These are phyloP conservation scores for Terfezia claveryi DNA, from an alignment of 495 filamentous ascomycete species.

Conservation along the genomic window DNA sequence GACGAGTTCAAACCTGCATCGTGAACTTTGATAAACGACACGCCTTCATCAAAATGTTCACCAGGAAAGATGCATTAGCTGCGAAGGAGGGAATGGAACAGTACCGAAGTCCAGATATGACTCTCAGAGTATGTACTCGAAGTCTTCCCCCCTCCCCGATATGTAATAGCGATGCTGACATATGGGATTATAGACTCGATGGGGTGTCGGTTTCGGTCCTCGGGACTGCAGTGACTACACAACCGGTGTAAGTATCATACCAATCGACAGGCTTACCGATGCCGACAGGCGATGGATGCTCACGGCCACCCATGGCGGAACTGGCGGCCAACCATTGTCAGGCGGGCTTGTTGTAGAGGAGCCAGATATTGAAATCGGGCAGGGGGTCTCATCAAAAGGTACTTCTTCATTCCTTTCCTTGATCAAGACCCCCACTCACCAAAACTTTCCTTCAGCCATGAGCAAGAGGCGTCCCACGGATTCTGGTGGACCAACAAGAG, in stretches of 20 bases:
- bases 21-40: conserved; percentile 94
- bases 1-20: conserved; percentile 85
- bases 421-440: not conserved
- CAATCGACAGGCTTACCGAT: conserved; percentile 75
- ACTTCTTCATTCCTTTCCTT: not conserved
- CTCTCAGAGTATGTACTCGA: conserved; percentile 45
- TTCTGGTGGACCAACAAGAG: conserved; percentile 16
- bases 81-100: conserved; percentile 88
- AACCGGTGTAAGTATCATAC: conserved; percentile 80
- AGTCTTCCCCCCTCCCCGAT: not conserved
- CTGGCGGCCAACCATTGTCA: conserved; percentile 61
- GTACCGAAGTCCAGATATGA: conserved; percentile 44
- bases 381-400: conserved; percentile 78
- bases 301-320: conserved; percentile 80
- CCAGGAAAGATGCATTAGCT: conserved; percentile 54
- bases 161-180: conserved; percentile 9
- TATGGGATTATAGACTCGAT: conserved; percentile 45
- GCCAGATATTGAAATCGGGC: conserved; percentile 95
- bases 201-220: conserved; percentile 94
- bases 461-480: conserved; percentile 20
- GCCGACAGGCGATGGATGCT: conserved; percentile 96
- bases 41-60: conserved; percentile 97
- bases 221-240: conserved; percentile 94
- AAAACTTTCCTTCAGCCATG: conserved; percentile 9
- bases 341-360: conserved; percentile 79